A percentile compares a stretch with the other conserved stretches of the same genome.
Conservation (phyloP, 495 filamentous ascomycete species). For the Trichoderma gamsii region DNA sequence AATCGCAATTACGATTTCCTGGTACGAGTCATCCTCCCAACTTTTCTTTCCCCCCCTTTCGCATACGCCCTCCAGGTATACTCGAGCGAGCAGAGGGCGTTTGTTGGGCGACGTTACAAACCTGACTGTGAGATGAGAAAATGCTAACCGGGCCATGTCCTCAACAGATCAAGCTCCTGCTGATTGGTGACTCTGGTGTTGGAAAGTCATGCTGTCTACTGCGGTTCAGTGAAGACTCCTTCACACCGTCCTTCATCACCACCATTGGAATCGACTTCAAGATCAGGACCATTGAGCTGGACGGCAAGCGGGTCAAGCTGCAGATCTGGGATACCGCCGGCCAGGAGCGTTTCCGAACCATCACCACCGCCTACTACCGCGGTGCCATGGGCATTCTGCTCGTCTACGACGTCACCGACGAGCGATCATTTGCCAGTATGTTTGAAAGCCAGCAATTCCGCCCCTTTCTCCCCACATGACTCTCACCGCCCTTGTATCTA, state of each 20-base stretch:
- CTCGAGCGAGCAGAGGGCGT: neutral
- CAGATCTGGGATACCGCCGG: slow-evolving; percentile 99
- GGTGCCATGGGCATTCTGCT: slow-evolving; percentile 97
- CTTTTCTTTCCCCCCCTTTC: neutral
- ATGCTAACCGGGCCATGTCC: slow-evolving; percentile 18
- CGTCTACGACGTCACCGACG: slow-evolving; percentile 98
- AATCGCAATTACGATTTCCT: slow-evolving; percentile 98
- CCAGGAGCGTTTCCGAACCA: slow-evolving; percentile 95
- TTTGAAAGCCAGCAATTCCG: slow-evolving; percentile 14
- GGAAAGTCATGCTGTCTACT: slow-evolving; percentile 98
- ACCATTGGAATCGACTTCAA: slow-evolving; percentile 99
- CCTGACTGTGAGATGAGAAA: neutral
- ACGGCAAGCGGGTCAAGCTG: slow-evolving; percentile 95
- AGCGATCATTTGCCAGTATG: slow-evolving; percentile 94
- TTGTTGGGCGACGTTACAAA: neutral
- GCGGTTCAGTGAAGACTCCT: slow-evolving; percentile 97
- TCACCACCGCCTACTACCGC: slow-evolving; percentile 97
- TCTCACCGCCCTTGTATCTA: neutral
- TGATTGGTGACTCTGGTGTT: slow-evolving; percentile 97
- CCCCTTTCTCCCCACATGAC: slow-evolving; percentile 7
- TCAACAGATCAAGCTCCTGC: slow-evolving; percentile 88
- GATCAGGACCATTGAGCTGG: slow-evolving; percentile 96
- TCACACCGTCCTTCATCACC: slow-evolving; percentile 97
- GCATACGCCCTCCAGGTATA: neutral
- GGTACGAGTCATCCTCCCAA: slow-evolving; percentile 46